phyloP scores from a whole-genome alignment of 2,329 filamentous ascomycete genomes.

The Fusarium citri region DNA sequence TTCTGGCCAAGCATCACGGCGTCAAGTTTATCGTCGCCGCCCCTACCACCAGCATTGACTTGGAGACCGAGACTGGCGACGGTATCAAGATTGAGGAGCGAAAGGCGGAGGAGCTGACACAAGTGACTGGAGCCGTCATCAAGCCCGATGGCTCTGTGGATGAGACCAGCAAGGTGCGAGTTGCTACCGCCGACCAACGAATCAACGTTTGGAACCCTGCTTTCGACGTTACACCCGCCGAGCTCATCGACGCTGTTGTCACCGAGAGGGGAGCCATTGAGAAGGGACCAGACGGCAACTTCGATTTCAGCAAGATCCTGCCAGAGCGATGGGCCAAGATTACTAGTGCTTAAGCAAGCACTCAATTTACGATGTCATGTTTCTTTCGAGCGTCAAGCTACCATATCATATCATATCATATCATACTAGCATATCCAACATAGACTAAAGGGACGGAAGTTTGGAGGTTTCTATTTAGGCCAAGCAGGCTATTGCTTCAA shows the following conservation, averaged over 20 bases:
- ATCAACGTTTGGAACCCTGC: slow-evolving; percentile 96
- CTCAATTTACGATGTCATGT: slow-evolving; percentile 12
- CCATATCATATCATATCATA: slow-evolving; percentile 21
- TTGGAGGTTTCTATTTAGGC: slow-evolving; percentile 10
- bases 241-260: slow-evolving; percentile 91
- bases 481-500: slow-evolving; percentile 51
- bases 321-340: slow-evolving; percentile 64
- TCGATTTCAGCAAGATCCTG: slow-evolving; percentile 70
- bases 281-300: slow-evolving; percentile 77
- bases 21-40: slow-evolving; percentile 96
- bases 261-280: slow-evolving; percentile 91
- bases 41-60: slow-evolving; percentile 92
- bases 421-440: slow-evolving; percentile 37
- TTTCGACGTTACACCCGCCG: slow-evolving; percentile 92
- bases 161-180: slow-evolving; percentile 70
- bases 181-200: slow-evolving; percentile 82
- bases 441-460: slow-evolving; percentile 35
- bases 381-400: slow-evolving; percentile 27
- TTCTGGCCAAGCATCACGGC: slow-evolving; percentile 88
- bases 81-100: slow-evolving; percentile 94
- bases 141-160: slow-evolving; percentile 72
- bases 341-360: slow-evolving; percentile 35
- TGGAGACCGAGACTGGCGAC: slow-evolving; percentile 79
- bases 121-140: slow-evolving; percentile 81
- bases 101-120: slow-evolving; percentile 82